A percentile compares a stretch with the other conserved stretches of the same genome.
Conservation (phyloP, 106 monocot genomes). For the Iris macrosiphon region DNA sequence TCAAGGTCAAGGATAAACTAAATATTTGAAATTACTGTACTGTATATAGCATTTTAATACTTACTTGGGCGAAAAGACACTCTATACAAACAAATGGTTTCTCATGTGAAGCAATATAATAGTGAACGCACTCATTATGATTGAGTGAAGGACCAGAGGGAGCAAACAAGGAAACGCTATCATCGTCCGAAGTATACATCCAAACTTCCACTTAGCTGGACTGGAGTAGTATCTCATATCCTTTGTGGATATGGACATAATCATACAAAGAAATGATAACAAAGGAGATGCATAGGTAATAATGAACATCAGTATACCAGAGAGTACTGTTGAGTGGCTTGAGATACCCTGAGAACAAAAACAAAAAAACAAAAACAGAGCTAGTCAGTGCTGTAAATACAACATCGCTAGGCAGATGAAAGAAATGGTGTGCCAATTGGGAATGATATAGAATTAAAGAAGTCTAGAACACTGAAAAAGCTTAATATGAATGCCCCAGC, state of each 20-base stretch:
- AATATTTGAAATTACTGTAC: background rate
- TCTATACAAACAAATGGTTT: conserved; percentile 95
- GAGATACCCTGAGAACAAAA: conserved; percentile 73
- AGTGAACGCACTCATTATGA: conserved; percentile 69
- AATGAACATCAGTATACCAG: conserved; percentile 81
- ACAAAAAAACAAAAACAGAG: conserved; percentile 7
- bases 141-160: conserved; percentile 71
- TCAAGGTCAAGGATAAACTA: too few relatives aligned
- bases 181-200: conserved; percentile 25
- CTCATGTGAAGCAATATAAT: conserved; percentile 78
- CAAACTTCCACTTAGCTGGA: conserved; percentile 15
- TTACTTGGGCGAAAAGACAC: conserved; percentile 99
- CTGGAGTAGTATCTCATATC: conserved; percentile 8
- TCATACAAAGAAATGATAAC: conserved; percentile 47
- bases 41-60: conserved; percentile 2
- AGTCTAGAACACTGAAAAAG: background rate
- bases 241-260: conserved; percentile 42
- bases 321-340: conserved; percentile 66
- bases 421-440: background rate
- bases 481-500: conserved; percentile 94
- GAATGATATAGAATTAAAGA: background rate
- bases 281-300: conserved; percentile 81
- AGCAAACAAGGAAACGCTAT: conserved; percentile 73
- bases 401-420: conserved; percentile 2
- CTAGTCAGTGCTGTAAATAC: too few relatives aligned